Base-by-base conservation (phyloP, 2,329 filamentous ascomycete species). In the Capronia coronata region DNA sequence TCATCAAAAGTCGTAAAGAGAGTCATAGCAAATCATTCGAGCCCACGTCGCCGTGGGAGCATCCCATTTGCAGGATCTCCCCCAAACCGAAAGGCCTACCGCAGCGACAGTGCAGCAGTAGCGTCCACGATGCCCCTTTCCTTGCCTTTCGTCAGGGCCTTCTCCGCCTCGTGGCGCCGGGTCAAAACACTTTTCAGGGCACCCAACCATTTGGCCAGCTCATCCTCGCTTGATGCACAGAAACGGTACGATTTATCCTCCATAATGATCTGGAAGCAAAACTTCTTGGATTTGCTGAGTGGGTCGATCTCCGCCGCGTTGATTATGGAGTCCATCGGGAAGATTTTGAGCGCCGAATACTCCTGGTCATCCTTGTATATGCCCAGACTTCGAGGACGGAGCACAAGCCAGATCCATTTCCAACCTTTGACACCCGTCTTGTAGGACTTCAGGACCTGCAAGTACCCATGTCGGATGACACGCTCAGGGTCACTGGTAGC, bases 331-430 rank as follows among this genome's bases (percentile, higher is more conserved):
- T 80, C 74, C 61, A 97, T 80, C 2, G 86, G 81, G 27, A 96
- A 73, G 60, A 98, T 86, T 60, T 89, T 83, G 54, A 86, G 76
- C 0, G 90, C 87, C 10, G 86, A 84, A 67, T 97, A 97, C 69
- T 98, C 93, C 56, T 79, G 73, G 48, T 94, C 87, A 63, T 94
- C 85, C 68, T 96, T 96, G 75, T 98, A 98, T 21, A 97, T 78
- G 13, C 88, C 86, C 25, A 98, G 73, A 56, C 86, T 89, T 44
- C 85, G 83, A 1, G 87, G 84, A 25, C 93, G 86, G 44, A 98
- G 76, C 0, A 97, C 93, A 10, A 85, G 86, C 93, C 93, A 97
- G 51, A 89, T 77, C 61, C 88, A 84, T 73, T 95, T 96, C 93
- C 93, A 98, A 63, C 94, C 86, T 40, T 86, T 82, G 47, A 98